Percentiles rank a stretch among this genome's conserved stretches.
These are phyloP conservation scores for Babjeviella inositovora DNA, from an alignment of 805 yeast genomes.

Conservation along the genomic window DNA sequence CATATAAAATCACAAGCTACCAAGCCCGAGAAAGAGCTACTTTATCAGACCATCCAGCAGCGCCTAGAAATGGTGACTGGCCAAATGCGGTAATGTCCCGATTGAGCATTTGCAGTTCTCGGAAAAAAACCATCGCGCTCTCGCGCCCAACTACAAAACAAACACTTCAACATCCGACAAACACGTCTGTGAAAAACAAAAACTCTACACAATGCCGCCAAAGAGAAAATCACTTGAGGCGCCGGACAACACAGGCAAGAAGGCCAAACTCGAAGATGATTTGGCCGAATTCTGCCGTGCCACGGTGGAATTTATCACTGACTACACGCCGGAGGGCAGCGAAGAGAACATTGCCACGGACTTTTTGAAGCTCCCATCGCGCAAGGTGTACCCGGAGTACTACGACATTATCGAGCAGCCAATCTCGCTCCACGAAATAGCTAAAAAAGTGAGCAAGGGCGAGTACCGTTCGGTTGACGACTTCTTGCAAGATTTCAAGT, in stretches of 20 bases:
- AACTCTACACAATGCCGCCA: too few relatives aligned
- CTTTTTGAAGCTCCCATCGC: slow-evolving; percentile 60
- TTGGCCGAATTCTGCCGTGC: background rate
- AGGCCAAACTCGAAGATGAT: background rate
- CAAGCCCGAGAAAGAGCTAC: too few relatives aligned
- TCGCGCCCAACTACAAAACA: too few relatives aligned
- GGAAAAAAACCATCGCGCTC: too few relatives aligned
- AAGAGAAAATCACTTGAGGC: slow-evolving; percentile 4
- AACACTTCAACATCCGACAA: too few relatives aligned
- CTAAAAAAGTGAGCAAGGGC: slow-evolving; percentile 24
- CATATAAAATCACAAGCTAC: too few relatives aligned
- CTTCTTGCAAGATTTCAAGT: slow-evolving; percentile 43
- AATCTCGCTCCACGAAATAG: slow-evolving; percentile 37
- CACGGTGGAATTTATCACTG: background rate
- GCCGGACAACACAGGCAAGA: slow-evolving; percentile 1
- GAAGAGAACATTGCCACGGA: too few relatives aligned
- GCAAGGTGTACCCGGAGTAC: slow-evolving; percentile 72
- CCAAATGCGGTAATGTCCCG: too few relatives aligned
- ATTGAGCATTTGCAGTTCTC: too few relatives aligned
- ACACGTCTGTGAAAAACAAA: too few relatives aligned
- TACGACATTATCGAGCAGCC: slow-evolving; percentile 48
- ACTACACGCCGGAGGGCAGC: slow-evolving; percentile 17
- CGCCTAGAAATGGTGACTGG: too few relatives aligned
- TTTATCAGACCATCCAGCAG: too few relatives aligned
- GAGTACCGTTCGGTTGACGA: slow-evolving; percentile 20